phyloP scores from a whole-genome alignment of 2,329 filamentous ascomycete species.

The Fusarium sp. region DNA sequence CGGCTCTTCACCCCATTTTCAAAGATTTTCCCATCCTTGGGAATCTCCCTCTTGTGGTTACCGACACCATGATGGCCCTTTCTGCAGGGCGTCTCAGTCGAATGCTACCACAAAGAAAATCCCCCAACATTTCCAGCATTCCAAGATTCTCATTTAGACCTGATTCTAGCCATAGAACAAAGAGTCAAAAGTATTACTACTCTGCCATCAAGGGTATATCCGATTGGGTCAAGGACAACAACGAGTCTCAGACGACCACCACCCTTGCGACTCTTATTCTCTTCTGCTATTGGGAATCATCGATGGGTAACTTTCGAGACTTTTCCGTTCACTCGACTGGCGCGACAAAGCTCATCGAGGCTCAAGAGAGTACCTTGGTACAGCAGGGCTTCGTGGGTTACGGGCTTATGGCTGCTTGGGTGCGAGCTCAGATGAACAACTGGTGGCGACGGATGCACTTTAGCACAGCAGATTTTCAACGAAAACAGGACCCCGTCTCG shows the following conservation, averaged over 20 bases:
- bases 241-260: neutral
- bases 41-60: neutral
- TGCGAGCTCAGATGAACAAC: slow-evolving; percentile 34
- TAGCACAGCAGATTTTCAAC: slow-evolving; percentile 25
- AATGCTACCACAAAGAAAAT: slow-evolving; percentile 3
- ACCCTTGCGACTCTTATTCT: slow-evolving; percentile 26
- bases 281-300: slow-evolving; percentile 37
- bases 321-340: slow-evolving; percentile 28
- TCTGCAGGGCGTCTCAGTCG: slow-evolving; percentile 22
- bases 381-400: neutral
- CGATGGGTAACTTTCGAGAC: slow-evolving; percentile 36
- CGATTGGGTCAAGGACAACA: neutral
- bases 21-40: neutral
- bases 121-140: neutral
- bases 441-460: slow-evolving; percentile 40
- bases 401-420: slow-evolving; percentile 25
- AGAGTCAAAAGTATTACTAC: slow-evolving; percentile 13
- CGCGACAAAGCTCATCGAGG: neutral
- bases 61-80: slow-evolving; percentile 6
- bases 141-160: slow-evolving; percentile 2
- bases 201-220: slow-evolving; percentile 6
- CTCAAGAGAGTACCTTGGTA: neutral
- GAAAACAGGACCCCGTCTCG: neutral
- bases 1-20: slow-evolving; percentile 10
- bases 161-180: neutral